phyloP scores from a whole-genome alignment of 345 rosid genomes.

The Hypericum androsaemum region DNA sequence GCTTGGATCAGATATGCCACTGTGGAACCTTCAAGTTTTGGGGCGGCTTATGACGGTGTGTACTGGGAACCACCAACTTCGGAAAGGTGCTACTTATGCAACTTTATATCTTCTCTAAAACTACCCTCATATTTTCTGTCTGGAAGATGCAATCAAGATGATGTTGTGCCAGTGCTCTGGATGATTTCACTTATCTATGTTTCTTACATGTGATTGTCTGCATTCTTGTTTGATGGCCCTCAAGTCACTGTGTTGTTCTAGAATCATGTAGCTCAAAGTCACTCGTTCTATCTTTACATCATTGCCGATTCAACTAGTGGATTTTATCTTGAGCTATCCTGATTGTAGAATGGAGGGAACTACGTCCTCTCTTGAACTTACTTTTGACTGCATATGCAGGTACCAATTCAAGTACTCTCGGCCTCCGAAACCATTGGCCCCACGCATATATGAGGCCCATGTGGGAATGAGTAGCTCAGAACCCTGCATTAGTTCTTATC shows the following conservation, averaged over 20 bases:
- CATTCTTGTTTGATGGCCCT: too few species aligned
- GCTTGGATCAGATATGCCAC: constrained; percentile 76
- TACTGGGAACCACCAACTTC: constrained; percentile 64
- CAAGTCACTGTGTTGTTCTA: too few species aligned
- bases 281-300: too few species aligned
- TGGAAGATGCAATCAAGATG: too few species aligned
- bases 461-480: constrained; percentile 83
- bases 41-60: constrained; percentile 69
- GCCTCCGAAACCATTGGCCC: constrained; percentile 58
- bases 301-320: too few species aligned
- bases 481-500: constrained; percentile 53
- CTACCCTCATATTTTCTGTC: not conserved
- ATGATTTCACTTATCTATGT: too few species aligned
- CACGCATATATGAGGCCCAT: constrained; percentile 72
- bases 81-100: constrained; percentile 39
- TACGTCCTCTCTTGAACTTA: constrained; percentile 5
- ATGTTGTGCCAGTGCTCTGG: too few species aligned
- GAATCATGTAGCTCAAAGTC: too few species aligned
- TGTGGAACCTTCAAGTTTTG: constrained; percentile 47
- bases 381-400: constrained; percentile 28
- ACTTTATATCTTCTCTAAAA: not conserved
- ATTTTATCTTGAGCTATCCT: too few species aligned
- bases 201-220: too few species aligned
- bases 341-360: too few species aligned
- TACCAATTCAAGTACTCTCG: constrained; percentile 47